A percentile compares a stretch with the other conserved stretches of the same genome.
Conservation (phyloP, 176 grass and related monocot genomes). For the Musa beccarii region DNA sequence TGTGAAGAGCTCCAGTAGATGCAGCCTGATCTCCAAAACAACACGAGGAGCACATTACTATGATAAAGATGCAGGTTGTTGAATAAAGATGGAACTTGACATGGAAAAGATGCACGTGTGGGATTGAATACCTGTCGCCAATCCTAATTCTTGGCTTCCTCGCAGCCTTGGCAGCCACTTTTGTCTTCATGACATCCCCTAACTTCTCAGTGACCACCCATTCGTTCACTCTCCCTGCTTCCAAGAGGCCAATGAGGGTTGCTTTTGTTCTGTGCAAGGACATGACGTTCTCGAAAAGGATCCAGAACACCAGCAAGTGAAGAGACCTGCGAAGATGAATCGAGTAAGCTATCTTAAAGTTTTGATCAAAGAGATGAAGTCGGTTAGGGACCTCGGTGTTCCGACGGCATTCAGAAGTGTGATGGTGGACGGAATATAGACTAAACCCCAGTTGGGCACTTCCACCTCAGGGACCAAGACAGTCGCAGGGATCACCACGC, state of each 20-base stretch:
- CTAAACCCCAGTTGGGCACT: background rate
- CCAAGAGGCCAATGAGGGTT: background rate
- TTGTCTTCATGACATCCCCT: background rate
- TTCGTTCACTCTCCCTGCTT: conserved; percentile 1
- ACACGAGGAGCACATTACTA: too few species aligned
- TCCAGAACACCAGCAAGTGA: background rate
- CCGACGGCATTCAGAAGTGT: conserved; percentile 9
- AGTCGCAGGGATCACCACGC: conserved; percentile 6
- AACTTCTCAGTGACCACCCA: conserved; percentile 3
- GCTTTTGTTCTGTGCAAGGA: conserved; percentile 7
- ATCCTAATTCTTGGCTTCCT: background rate
- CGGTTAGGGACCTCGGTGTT: background rate
- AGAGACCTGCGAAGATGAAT: background rate
- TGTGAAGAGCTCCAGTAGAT: too few species aligned
- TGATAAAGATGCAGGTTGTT: too few species aligned
- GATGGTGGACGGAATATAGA: conserved; percentile 7
- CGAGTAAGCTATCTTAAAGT: too few species aligned
- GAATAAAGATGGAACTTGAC: too few species aligned
- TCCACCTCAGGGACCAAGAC: conserved; percentile 13
- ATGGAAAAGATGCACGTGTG: too few species aligned
- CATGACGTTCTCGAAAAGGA: conserved; percentile 9
- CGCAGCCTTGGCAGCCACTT: background rate
- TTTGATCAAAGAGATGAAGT: too few species aligned
- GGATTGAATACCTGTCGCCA: background rate
- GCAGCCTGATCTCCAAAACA: too few species aligned